Conservation (phyloP, 1,139 yeast genomes). For the Magnusiomyces magnusii region DNA sequence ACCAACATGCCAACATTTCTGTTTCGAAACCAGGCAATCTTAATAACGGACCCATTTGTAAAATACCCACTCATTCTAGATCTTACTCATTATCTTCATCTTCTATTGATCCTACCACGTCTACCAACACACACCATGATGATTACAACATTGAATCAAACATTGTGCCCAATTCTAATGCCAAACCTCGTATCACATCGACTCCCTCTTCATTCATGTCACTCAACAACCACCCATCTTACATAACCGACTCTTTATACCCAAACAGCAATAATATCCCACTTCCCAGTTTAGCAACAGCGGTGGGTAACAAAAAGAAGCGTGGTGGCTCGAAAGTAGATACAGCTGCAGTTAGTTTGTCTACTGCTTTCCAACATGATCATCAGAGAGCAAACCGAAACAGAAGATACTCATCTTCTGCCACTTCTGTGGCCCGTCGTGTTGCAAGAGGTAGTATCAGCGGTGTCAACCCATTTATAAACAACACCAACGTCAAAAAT, state of each 20-base stretch:
- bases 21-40: not conserved
- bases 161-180: not conserved
- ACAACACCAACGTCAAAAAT: too few relatives aligned
- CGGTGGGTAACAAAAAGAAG: not conserved
- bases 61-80: slow-evolving; percentile 13
- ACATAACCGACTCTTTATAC: slow-evolving; percentile 21
- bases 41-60: slow-evolving; percentile 11
- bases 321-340: slow-evolving; percentile 15
- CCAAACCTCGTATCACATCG: not conserved
- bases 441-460: not conserved
- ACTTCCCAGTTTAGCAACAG: slow-evolving; percentile 3
- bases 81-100: slow-evolving; percentile 9
- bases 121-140: not conserved
- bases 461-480: not conserved
- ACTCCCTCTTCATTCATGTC: not conserved
- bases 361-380: slow-evolving; percentile 1
- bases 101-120: not conserved
- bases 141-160: not conserved
- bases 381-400: not conserved
- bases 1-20: not conserved
- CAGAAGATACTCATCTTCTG: slow-evolving; percentile 1
- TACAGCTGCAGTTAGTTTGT: not conserved
- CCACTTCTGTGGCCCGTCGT: not conserved
- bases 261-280: slow-evolving; percentile 11
- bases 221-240: slow-evolving; percentile 9